A percentile compares a stretch with the other conserved stretches of the same genome.
Conservation (phyloP, 2,329 filamentous ascomycete genomes). For the Harringtonia lauricola region DNA sequence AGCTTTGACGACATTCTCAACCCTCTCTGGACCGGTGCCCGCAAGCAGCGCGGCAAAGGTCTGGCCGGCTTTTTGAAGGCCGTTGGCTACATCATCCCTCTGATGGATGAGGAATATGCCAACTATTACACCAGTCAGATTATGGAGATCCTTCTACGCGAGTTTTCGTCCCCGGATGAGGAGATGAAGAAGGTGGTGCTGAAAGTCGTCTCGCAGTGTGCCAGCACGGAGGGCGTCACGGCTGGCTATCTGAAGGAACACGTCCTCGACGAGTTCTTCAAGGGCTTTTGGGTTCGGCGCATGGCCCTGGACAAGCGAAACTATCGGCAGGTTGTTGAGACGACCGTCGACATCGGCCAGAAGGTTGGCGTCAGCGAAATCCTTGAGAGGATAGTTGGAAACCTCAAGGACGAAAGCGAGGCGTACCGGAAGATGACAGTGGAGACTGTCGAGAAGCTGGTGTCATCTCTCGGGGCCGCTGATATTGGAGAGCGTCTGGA, state of each 20-base stretch:
- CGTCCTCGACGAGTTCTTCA: slow-evolving; percentile 93
- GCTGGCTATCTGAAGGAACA: slow-evolving; percentile 91
- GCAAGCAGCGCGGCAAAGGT: slow-evolving; percentile 93
- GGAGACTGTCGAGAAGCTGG: slow-evolving; percentile 93
- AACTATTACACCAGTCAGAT: slow-evolving; percentile 99
- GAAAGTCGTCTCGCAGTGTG: slow-evolving; percentile 94
- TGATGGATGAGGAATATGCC: slow-evolving; percentile 99
- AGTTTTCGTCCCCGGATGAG: slow-evolving; percentile 94
- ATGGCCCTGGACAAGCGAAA: slow-evolving; percentile 98
- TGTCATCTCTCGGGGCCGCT: slow-evolving; percentile 83
- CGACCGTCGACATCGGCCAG: slow-evolving; percentile 90
- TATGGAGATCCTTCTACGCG: slow-evolving; percentile 93
- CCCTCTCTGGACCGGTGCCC: slow-evolving; percentile 89
- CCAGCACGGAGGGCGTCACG: slow-evolving; percentile 88
- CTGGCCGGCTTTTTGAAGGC: slow-evolving; percentile 94
- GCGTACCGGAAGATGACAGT: slow-evolving; percentile 99
- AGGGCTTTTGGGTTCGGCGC: slow-evolving; percentile 93
- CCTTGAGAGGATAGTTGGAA: slow-evolving; percentile 81
- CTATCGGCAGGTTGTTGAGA: slow-evolving; percentile 96
- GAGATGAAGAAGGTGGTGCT: slow-evolving; percentile 99
- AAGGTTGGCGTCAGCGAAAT: slow-evolving; percentile 98
- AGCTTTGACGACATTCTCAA: slow-evolving; percentile 97
- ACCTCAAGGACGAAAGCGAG: slow-evolving; percentile 96
- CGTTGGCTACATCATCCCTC: slow-evolving; percentile 92
- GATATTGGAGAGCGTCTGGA: slow-evolving; percentile 90